Evolutionary conservation across 1,139 yeast species (phyloP).

Genomic region (Geotrichum candidum): DNA sequence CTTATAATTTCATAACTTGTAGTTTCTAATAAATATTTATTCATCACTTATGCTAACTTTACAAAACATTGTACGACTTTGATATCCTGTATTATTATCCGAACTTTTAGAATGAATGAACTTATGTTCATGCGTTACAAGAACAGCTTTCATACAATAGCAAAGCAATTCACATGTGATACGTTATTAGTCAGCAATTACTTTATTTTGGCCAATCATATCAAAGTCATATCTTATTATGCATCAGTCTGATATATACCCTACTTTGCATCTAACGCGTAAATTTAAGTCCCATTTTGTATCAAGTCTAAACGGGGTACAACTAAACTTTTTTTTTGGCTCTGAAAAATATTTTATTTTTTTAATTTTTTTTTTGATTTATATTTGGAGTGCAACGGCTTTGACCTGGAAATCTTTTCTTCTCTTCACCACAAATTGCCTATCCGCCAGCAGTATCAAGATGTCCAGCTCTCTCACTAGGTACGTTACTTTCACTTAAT

Average conservation of each 20-base stretch:
- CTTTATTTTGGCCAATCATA: background rate
- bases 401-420: background rate
- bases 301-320: background rate
- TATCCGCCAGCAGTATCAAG: background rate
- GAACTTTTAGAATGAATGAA: too few species aligned
- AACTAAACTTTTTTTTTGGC: background rate
- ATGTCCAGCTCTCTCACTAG: conserved; percentile 13
- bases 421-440: background rate
- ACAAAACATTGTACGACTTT: background rate
- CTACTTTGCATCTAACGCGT: background rate
- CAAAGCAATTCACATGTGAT: background rate
- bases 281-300: background rate
- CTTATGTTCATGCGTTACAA: background rate
- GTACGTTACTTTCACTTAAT: background rate
- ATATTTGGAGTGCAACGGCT: background rate
- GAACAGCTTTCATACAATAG: background rate
- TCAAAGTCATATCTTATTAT: background rate
- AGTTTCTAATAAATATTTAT: background rate
- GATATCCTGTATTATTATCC: background rate
- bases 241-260: background rate
- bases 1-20: background rate
- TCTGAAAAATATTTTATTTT: background rate
- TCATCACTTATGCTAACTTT: background rate
- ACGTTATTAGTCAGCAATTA: background rate
- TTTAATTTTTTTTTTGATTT: background rate